Evolutionary conservation across 169 alveolate genomes (phyloP), one percentile per base, ranked within the genome.

Genomic region (Eimeria necatrix): DNA sequence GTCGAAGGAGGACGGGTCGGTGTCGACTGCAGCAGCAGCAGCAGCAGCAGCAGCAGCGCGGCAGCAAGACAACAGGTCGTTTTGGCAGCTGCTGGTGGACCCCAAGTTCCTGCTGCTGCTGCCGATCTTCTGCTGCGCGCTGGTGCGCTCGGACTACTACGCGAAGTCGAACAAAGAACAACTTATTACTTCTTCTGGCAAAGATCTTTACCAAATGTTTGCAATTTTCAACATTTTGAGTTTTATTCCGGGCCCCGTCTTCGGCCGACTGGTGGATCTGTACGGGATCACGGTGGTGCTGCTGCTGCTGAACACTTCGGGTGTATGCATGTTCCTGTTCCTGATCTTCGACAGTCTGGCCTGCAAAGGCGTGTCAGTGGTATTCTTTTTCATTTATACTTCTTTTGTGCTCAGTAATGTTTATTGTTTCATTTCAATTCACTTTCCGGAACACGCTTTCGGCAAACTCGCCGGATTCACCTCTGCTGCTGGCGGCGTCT

Each of bases 151-250:
- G 4, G 96, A 94, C 14, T 94, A 70, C 94, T 94, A 84, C 70
- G 84, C 96, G n/a, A 94, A 94, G 64, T 76, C 93, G 24, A 84
- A 94, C 64, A 94, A 94, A 32, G 96, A 94, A 32, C 96, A 89
- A 60, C 51, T 94, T 49, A 32, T 90, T 14, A 64, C 85, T 4
- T 53, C 91, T 22, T 9, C 8, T 1, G 76, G 71, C 12, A 4
- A 14, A 49, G 89, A 89, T 49, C 73, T 94, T 4, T 87, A 89
- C 26, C 93, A 88, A 52, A 26, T 89, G 76, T 94, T 94, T 61
- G 83, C 93, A 20, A 56, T 94, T 4, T 24, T 86, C 53, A 94
- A 94, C 41, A 90, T 94, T 22, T 9, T 90, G 12, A 86, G 95
- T 24, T 94, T 94, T 56, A 41, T 87, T 12, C 96, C 96, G 7